A percentile compares a stretch with the other conserved stretches of the same genome.
Conservation (phyloP, 495 filamentous ascomycete genomes). For the Neurospora terricola region DNA sequence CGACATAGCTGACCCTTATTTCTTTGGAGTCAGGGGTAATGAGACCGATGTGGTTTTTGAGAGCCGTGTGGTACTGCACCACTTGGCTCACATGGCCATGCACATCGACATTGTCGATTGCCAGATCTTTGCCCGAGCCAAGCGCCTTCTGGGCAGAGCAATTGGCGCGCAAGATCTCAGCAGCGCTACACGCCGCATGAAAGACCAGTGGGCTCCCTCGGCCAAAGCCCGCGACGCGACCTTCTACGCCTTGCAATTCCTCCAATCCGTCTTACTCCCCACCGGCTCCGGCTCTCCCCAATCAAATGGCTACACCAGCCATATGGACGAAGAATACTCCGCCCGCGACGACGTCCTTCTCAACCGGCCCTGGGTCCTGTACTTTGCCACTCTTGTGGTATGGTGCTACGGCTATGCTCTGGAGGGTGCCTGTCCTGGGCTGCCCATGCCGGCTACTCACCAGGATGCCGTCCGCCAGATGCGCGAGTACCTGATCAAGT, state of each 20-base stretch:
- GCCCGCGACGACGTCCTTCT: constrained; percentile 84
- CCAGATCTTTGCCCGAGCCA: constrained; percentile 87
- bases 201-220: constrained; percentile 80
- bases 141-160: constrained; percentile 71
- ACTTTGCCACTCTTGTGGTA: constrained; percentile 82
- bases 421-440: constrained; percentile 58
- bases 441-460: constrained; percentile 40
- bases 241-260: constrained; percentile 85
- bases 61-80: constrained; percentile 78
- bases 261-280: constrained; percentile 66
- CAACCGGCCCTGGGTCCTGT: constrained; percentile 95
- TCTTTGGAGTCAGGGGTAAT: constrained; percentile 30
- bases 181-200: constrained; percentile 76
- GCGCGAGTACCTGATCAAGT: constrained; percentile 62
- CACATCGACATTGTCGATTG: constrained; percentile 97
- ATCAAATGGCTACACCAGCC: constrained; percentile 22
- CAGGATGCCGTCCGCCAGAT: constrained; percentile 67
- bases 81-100: constrained; percentile 94
- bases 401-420: constrained; percentile 94
- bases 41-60: constrained; percentile 78
- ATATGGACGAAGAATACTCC: constrained; percentile 46
- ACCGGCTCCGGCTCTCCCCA: constrained; percentile 28
- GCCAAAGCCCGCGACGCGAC: constrained; percentile 87
- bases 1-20: constrained; percentile 37
- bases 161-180: constrained; percentile 75